A percentile compares a stretch with the other conserved stretches of the same genome.
Evolutionary conservation across 176 grass and related monocot species (phyloP).

Genomic region (Phyllostachys edulis): DNA sequence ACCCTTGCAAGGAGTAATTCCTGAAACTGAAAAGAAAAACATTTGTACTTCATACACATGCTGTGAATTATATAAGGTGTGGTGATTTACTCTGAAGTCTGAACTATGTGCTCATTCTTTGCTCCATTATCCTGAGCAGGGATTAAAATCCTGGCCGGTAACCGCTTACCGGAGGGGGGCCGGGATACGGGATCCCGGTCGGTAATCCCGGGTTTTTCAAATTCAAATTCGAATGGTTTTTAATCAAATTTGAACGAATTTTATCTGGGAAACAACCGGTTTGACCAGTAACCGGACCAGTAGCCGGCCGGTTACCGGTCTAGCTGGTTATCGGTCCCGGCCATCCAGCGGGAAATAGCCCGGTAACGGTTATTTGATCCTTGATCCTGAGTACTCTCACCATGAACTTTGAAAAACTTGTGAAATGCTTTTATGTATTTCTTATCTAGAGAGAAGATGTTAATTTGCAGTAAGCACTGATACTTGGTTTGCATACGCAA

Average conservation of each 20-base stretch:
- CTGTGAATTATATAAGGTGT: background rate
- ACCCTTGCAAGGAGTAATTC: background rate
- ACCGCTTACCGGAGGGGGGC: too few species aligned
- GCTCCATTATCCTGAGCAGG: background rate
- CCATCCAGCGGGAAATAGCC: too few species aligned
- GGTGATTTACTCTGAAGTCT: background rate
- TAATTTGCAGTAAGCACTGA: background rate
- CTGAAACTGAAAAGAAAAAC: background rate
- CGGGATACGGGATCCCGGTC: too few species aligned
- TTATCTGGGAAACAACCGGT: too few species aligned
- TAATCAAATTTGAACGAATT: too few species aligned
- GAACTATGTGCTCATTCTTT: background rate
- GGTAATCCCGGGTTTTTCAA: too few species aligned
- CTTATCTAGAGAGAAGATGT: background rate
- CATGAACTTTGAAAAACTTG: background rate
- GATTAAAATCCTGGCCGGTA: too few species aligned
- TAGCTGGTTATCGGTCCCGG: too few species aligned
- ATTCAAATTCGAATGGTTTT: too few species aligned
- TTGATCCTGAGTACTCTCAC: background rate
- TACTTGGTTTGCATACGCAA: background rate
- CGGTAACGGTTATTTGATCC: too few species aligned
- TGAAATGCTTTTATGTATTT: background rate
- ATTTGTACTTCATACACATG: background rate
- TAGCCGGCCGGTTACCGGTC: too few species aligned
- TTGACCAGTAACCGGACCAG: too few species aligned